A percentile compares a stretch with the other conserved stretches of the same genome.
Evolutionary conservation across 495 filamentous ascomycete species (phyloP).

Genomic region (Cairneyella variabilis): DNA sequence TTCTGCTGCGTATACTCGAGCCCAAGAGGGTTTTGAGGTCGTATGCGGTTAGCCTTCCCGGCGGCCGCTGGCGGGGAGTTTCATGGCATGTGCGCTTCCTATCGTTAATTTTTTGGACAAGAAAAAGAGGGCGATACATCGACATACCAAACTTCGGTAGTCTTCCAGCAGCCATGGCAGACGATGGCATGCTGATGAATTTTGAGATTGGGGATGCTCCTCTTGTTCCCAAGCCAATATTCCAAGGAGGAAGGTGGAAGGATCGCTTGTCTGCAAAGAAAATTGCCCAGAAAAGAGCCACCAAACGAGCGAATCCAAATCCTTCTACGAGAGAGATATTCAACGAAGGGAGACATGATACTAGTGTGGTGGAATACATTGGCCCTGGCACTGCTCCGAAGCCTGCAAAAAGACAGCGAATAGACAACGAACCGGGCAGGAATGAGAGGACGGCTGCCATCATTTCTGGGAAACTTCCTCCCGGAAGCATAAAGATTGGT

Average conservation of each 20-base stretch:
- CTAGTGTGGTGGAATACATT: constrained; percentile 20
- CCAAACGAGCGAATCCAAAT: constrained; percentile 1
- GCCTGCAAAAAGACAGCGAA: constrained; percentile 22
- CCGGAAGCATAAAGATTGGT: constrained; percentile 20
- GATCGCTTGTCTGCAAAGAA: constrained; percentile 81
- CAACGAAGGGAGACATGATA: constrained; percentile 18
- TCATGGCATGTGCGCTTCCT: constrained; percentile 10
- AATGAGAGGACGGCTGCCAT: constrained; percentile 13
- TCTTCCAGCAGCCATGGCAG: constrained; percentile 60
- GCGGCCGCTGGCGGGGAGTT: constrained; percentile 9
- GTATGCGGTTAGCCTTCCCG: constrained; percentile 12
- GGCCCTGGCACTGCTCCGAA: constrained; percentile 14
- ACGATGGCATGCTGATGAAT: constrained; percentile 94
- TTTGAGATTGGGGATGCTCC: constrained; percentile 67
- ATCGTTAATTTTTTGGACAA: constrained; percentile 15
- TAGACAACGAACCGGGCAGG: constrained; percentile 16
- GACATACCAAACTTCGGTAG: background rate
- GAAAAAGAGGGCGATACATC: background rate
- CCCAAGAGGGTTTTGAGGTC: constrained; percentile 5
- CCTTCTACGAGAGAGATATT: constrained; percentile 16
- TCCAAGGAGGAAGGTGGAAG: constrained; percentile 89
- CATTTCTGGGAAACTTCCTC: constrained; percentile 19
- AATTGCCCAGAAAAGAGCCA: constrained; percentile 42
- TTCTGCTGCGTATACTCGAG: constrained; percentile 23
- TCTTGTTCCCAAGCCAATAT: constrained; percentile 53